Conservation (phyloP, 2,329 filamentous ascomycete genomes). For the Diaporthe sp. region DNA sequence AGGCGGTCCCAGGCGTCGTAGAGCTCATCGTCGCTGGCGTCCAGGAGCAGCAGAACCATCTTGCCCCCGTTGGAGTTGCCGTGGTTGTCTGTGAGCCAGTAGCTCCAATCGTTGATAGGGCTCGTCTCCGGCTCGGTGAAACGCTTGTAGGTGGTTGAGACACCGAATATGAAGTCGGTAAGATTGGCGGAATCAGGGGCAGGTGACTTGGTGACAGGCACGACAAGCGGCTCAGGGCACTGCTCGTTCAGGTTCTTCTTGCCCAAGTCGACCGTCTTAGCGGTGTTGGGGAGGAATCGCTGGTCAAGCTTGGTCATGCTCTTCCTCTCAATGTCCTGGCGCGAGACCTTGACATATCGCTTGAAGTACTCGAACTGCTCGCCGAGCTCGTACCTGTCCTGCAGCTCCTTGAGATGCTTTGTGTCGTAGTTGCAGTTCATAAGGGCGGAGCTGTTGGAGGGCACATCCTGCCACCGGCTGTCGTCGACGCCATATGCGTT, state of each 20-base stretch:
- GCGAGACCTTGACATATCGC: constrained; percentile 66
- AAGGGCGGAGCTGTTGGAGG: constrained; percentile 54
- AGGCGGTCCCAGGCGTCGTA: constrained; percentile 62
- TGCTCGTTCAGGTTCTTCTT: constrained; percentile 56
- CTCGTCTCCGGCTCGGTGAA: constrained; percentile 65
- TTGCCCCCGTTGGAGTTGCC: constrained; percentile 70
- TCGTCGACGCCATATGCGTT: constrained; percentile 49
- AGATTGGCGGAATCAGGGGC: constrained; percentile 65
- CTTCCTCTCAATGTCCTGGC: constrained; percentile 63
- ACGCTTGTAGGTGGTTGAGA: constrained; percentile 70
- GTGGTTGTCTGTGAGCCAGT: constrained; percentile 70
- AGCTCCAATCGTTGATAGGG: constrained; percentile 70
- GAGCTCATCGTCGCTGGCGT: constrained; percentile 65
- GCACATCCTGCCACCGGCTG: constrained; percentile 39
- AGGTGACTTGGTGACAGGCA: constrained; percentile 65
- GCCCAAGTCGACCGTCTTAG: constrained; percentile 63
- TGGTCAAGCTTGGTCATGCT: constrained; percentile 65
- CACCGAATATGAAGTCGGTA: constrained; percentile 70
- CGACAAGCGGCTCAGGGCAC: constrained; percentile 64
- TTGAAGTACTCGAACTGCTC: constrained; percentile 69
- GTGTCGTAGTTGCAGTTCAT: constrained; percentile 67
- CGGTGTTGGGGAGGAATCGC: constrained; percentile 60
- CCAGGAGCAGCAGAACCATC: constrained; percentile 66
- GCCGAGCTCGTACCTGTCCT: constrained; percentile 61
- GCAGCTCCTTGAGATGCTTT: constrained; percentile 59